Percentiles rank a stretch among this genome's conserved stretches.
phyloP scores from a whole-genome alignment of 208 protist genomes.

The Phytomonas sp. region DNA sequence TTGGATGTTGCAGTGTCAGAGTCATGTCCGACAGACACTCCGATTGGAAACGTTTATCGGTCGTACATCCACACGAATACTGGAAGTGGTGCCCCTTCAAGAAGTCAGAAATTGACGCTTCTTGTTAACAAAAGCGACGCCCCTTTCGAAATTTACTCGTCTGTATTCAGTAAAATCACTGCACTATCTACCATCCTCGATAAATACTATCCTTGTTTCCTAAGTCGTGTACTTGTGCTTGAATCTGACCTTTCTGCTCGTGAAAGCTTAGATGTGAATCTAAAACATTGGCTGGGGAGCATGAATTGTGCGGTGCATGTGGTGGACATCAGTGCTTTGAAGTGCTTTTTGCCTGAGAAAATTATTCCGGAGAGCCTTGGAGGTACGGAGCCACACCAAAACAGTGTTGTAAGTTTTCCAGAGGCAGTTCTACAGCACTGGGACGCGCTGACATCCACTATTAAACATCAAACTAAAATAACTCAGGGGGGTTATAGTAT shows the following conservation, averaged over 20 bases:
- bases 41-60: not conserved
- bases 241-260: constrained; percentile 38
- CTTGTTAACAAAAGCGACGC: constrained; percentile 52
- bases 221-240: constrained; percentile 47
- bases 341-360: constrained; percentile 31
- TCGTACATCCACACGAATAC: not conserved
- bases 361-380: constrained; percentile 41
- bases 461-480: not conserved
- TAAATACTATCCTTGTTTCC: constrained; percentile 72
- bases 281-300: constrained; percentile 22
- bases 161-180: constrained; percentile 27
- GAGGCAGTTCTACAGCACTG: constrained; percentile 70
- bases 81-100: not conserved
- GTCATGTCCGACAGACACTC: not conserved
- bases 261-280: constrained; percentile 34
- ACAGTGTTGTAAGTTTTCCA: constrained; percentile 28
- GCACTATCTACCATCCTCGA: constrained; percentile 32
- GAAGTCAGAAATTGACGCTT: constrained; percentile 47
- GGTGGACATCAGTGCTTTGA: constrained; percentile 35
- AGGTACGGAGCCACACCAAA: constrained; percentile 21
- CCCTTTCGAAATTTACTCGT: constrained; percentile 23
- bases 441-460: constrained; percentile 32
- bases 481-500: not conserved
- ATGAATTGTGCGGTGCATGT: constrained; percentile 39
- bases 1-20: constrained; percentile 12